phyloP scores from a whole-genome alignment of 2,329 filamentous ascomycete genomes.

The Penicillium sp. region DNA sequence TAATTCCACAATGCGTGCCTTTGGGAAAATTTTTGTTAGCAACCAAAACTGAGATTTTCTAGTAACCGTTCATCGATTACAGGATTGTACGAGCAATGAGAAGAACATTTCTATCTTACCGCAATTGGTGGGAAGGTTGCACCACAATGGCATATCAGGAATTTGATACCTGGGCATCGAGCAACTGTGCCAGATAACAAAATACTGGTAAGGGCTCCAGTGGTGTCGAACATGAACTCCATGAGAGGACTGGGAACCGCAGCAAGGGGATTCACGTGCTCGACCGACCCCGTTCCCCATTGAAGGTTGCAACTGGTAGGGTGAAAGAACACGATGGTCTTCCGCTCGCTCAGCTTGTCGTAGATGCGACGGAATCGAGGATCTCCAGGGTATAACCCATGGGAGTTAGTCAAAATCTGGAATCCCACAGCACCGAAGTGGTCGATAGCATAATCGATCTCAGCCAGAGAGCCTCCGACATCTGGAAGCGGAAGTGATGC shows the following conservation, averaged over 20 bases:
- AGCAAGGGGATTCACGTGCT: slow-evolving; percentile 22
- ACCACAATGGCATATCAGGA: slow-evolving; percentile 35
- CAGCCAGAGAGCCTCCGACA: slow-evolving; percentile 53
- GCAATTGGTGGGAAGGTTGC: slow-evolving; percentile 41
- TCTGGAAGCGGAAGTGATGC: slow-evolving; percentile 61
- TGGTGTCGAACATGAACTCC: slow-evolving; percentile 39
- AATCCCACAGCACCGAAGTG: slow-evolving; percentile 59
- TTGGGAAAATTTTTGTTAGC: background rate
- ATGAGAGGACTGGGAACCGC: slow-evolving; percentile 32
- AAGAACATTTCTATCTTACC: background rate
- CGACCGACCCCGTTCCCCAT: slow-evolving; percentile 11
- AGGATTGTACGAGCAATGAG: too few relatives aligned
- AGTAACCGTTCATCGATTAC: background rate
- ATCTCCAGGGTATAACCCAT: slow-evolving; percentile 61
- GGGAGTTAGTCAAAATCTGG: slow-evolving; percentile 59
- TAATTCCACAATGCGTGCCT: slow-evolving; percentile 31
- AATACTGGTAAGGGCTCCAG: slow-evolving; percentile 34
- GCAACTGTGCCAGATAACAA: slow-evolving; percentile 31
- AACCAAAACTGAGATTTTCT: background rate
- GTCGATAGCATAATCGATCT: slow-evolving; percentile 54
- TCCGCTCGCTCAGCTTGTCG: slow-evolving; percentile 53
- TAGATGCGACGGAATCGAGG: slow-evolving; percentile 55
- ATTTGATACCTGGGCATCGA: slow-evolving; percentile 32
- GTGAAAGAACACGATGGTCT: slow-evolving; percentile 61
- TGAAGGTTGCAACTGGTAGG: slow-evolving; percentile 50